Evolutionary conservation across 208 protist species (phyloP).

Genomic region (Phytomonas francai): DNA sequence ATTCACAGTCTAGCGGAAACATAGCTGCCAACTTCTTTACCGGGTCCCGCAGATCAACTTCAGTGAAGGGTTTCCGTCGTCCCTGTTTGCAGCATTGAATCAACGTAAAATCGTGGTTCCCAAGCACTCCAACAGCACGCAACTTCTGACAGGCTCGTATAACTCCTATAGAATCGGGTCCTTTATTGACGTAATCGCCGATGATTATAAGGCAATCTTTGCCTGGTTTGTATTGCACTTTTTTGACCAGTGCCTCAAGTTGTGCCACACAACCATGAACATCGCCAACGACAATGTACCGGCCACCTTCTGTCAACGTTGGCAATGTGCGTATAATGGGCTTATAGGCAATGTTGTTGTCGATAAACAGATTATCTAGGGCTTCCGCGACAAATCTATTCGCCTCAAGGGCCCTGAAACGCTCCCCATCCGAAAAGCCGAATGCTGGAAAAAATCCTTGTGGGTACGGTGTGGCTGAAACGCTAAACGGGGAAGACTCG

Average conservation of each 20-base stretch:
- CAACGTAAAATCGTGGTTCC: constrained; percentile 88
- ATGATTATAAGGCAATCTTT: constrained; percentile 75
- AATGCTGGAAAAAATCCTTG: background rate
- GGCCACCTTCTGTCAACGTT: constrained; percentile 23
- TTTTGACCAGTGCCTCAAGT: constrained; percentile 66
- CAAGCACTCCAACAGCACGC: constrained; percentile 75
- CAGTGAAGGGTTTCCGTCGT: constrained; percentile 33
- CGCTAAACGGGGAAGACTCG: background rate
- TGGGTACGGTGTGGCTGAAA: background rate
- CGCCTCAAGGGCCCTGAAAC: background rate
- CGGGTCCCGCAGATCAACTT: constrained; percentile 57
- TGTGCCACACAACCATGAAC: constrained; percentile 85
- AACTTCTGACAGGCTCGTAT: constrained; percentile 51
- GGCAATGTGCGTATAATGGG: constrained; percentile 65
- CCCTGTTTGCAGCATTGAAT: constrained; percentile 46
- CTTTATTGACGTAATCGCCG: constrained; percentile 89
- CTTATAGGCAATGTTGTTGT: constrained; percentile 48
- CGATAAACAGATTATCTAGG: constrained; percentile 19
- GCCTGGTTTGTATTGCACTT: constrained; percentile 67
- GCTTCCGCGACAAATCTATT: constrained; percentile 23
- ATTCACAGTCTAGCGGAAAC: constrained; percentile 65
- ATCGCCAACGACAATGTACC: constrained; percentile 86
- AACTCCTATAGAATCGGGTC: constrained; percentile 72
- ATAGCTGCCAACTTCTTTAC: constrained; percentile 66
- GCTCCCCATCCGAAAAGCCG: background rate